These are phyloP conservation scores for Colletotrichum orbiculare DNA, from an alignment of 2,329 filamentous ascomycete genomes.

Conservation along the genomic window DNA sequence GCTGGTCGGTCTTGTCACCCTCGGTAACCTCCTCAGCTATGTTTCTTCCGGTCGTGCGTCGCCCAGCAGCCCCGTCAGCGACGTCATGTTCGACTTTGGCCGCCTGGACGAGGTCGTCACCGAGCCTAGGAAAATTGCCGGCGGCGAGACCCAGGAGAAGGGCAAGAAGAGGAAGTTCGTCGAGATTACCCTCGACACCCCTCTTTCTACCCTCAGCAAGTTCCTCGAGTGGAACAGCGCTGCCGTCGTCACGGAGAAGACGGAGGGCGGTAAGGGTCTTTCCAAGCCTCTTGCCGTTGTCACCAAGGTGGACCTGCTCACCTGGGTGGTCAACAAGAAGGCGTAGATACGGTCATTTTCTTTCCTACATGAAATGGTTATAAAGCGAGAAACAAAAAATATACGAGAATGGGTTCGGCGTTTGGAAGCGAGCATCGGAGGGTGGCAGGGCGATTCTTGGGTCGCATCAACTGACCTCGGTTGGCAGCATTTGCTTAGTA, in stretches of 20 bases:
- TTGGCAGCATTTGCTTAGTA: slow-evolving; percentile 26
- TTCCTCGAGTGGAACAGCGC: slow-evolving; percentile 99
- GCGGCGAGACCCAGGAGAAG: slow-evolving; percentile 49
- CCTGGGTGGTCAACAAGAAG: slow-evolving; percentile 83
- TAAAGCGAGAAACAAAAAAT: slow-evolving; percentile 19
- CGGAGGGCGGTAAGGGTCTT: slow-evolving; percentile 63
- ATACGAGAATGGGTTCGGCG: slow-evolving; percentile 31
- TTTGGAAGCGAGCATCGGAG: slow-evolving; percentile 33
- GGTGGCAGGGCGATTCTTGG: slow-evolving; percentile 31
- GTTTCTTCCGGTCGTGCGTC: slow-evolving; percentile 86
- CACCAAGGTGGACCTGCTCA: slow-evolving; percentile 95
- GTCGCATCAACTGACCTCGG: slow-evolving; percentile 37
- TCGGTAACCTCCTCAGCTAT: slow-evolving; percentile 93
- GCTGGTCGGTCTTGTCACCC: slow-evolving; percentile 91
- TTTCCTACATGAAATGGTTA: slow-evolving; percentile 37
- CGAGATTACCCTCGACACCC: slow-evolving; percentile 92
- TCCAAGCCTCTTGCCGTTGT: slow-evolving; percentile 89
- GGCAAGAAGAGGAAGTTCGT: slow-evolving; percentile 77
- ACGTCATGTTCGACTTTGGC: slow-evolving; percentile 97
- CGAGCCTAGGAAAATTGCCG: slow-evolving; percentile 77
- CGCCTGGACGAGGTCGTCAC: slow-evolving; percentile 89
- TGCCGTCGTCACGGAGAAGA: slow-evolving; percentile 88
- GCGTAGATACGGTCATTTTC: slow-evolving; percentile 21
- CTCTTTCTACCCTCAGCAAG: slow-evolving; percentile 82
- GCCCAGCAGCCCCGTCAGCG: slow-evolving; percentile 77